Base-by-base conservation (phyloP, 768 basidiomycete genomes). In the Albatrellus ellisii region DNA sequence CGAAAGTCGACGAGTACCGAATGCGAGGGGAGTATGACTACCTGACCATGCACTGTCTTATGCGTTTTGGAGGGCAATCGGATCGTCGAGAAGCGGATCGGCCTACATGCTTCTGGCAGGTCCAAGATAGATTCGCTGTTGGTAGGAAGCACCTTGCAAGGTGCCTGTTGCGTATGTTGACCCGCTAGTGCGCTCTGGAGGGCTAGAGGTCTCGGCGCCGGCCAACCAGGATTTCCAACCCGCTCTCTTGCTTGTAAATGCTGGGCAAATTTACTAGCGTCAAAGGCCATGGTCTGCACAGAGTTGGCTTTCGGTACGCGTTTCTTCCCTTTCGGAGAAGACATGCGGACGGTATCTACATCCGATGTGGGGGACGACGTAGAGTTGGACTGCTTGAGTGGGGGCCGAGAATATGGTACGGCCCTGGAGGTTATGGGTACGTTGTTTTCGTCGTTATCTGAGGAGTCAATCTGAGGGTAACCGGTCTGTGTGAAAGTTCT, bases 1-100 rank as follows among this genome's bases (percentile, higher is more conserved):
- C 73, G 66, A 38, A 75, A 69, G 52, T 77, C 74, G 21, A 75
- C 65, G 1, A 75, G 59, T n/a, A 72, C 46, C 17, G 68, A 62
- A 35, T 52, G 59, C 2, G 72, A 73, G 6, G 69, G 69, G 7
- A 75, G 54, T n/a, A 77, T 53, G 2, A 67, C 67, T 11, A 75
- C 45, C 29, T 66, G 66, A 0, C 74, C 74, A 32, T 65, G 57
- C 2, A 62, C 48, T 15, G 66, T 56, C 53, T 74, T 75, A 54
- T 72, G 69, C 3, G 64, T 63, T 46, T 68, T 61, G 6, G 64
- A 57, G 24, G 39, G 50, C 39, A 70, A 53, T 6, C 35, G 40
- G 20, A 41, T 41, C 10, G 44, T 51, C 10, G 51, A 50, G 27
- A 47, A 28, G 15, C 34, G 42, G 11, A 39, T 37, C 31, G 33